Evolutionary conservation across 208 protist species (phyloP), one percentile per base, ranked within the genome.

Genomic region (Leishmania guyanensis): DNA sequence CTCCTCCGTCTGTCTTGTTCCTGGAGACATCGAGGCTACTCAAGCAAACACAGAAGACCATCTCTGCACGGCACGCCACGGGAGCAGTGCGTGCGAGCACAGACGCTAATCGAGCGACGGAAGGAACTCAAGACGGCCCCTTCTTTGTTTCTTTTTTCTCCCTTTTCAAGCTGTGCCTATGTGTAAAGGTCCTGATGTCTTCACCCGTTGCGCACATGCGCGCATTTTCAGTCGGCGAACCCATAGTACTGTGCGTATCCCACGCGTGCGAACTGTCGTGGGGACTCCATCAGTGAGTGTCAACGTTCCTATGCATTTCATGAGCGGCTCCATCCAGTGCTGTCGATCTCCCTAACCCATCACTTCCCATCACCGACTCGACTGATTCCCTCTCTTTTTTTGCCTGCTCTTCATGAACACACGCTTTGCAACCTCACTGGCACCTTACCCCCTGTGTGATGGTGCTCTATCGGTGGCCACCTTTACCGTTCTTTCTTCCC

Each of bases 371-470:
- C 60, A 66, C 29, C 10, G 9, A 54, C 39, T 68, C 17, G 50
- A 70, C 36, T 46, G 43, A 69, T 22, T n/a, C 33, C 51, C 16
- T 81, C 10, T 81, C 62, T 54, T 39, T 39, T 22, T 69, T 68
- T 39, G 43, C 14, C 9, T 46, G n/a, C 22, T 39, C 51, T 43
- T 16, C 65, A 54, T 39, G 36, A 29, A 72, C 51, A 50, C 33
- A 65, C 77, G 1, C 14, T 48, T 70, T 22, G 5, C 48, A 54
- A 75, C 70, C 26, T 48, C 70, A 46, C 46, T 22, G 48, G 56
- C 26, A 16, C 46, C 53, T 56, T 56, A 0, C 0, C 36, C 17
- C 1, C 17, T 56, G 9, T 56, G 53, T 20, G 17, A 56, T 56
- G 53, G 14, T 17, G 36, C 60, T 29, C 60, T 70, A 1, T 48